These are phyloP conservation scores for Calendula officinalis DNA, from an alignment of 129 eudicot genomes.

Conservation along the genomic window DNA sequence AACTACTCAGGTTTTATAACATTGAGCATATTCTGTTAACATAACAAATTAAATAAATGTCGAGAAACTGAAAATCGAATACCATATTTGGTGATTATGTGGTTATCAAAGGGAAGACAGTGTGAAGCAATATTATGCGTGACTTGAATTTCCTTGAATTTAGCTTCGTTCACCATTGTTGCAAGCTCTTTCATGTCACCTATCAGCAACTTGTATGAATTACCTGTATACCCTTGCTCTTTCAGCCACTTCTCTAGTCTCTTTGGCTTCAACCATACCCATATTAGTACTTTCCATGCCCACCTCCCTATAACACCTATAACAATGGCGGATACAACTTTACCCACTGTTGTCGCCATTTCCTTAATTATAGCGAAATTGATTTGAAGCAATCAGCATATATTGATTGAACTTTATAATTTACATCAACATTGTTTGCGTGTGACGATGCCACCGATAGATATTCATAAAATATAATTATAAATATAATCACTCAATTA, in stretches of 20 bases:
- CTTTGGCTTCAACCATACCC: slow-evolving; percentile 66
- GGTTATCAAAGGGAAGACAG: slow-evolving; percentile 36
- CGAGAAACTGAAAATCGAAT: neutral
- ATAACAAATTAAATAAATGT: neutral
- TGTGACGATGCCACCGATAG: no score
- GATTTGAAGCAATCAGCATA: neutral
- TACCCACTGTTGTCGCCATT: slow-evolving; percentile 22
- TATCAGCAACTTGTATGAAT: slow-evolving; percentile 32
- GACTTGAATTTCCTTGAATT: slow-evolving; percentile 29
- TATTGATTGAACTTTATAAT: slow-evolving; percentile 9
- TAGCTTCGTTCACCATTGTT: slow-evolving; percentile 27
- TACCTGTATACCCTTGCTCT: slow-evolving; percentile 50
- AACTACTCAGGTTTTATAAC: no score
- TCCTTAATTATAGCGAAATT: neutral
- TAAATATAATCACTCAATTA: no score
- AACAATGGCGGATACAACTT: slow-evolving; percentile 26
- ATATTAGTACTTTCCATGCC: slow-evolving; percentile 33
- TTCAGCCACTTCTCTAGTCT: slow-evolving; percentile 44
- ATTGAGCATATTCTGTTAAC: neutral
- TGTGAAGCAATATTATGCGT: slow-evolving; percentile 39
- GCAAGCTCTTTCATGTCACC: slow-evolving; percentile 47
- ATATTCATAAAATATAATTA: no score
- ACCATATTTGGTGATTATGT: slow-evolving; percentile 47
- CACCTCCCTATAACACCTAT: slow-evolving; percentile 28
- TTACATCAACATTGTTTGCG: neutral